Conservation (phyloP, 1,139 yeast species). For the Diutina neorugosa region DNA sequence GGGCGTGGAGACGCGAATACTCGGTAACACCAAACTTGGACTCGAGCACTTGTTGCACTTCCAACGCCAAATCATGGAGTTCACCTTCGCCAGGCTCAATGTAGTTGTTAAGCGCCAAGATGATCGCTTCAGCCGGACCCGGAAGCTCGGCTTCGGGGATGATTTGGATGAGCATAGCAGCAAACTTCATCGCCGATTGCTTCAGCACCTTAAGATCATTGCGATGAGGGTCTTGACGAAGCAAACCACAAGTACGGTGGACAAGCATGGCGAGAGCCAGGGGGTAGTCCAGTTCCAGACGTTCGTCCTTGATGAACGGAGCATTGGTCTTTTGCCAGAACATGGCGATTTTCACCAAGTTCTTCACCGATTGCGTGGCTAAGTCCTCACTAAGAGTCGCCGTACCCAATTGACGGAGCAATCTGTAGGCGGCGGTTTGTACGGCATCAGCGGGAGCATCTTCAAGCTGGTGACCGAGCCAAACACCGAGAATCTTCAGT, state of each 20-base stretch:
- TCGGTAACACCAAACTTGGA: background rate
- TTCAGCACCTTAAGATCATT: background rate
- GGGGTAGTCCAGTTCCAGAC: constrained; percentile 15
- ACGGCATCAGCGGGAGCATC: constrained; percentile 23
- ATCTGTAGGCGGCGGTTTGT: constrained; percentile 56
- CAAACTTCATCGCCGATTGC: constrained; percentile 42
- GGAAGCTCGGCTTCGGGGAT: constrained; percentile 27
- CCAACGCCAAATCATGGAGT: background rate
- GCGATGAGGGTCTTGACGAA: constrained; percentile 46
- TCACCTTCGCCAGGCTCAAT: constrained; percentile 19
- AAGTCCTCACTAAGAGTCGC: constrained; percentile 57
- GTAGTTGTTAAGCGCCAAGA: constrained; percentile 50
- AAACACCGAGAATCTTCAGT: constrained; percentile 44
- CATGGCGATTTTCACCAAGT: constrained; percentile 48
- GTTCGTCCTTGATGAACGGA: constrained; percentile 16
- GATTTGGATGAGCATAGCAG: constrained; percentile 46
- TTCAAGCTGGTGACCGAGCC: constrained; percentile 31
- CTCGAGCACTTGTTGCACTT: background rate
- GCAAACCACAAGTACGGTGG: constrained; percentile 43
- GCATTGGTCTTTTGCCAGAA: constrained; percentile 45
- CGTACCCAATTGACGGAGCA: constrained; percentile 71
- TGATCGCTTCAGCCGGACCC: constrained; percentile 30
- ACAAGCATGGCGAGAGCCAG: constrained; percentile 54
- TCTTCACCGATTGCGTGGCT: constrained; percentile 56
- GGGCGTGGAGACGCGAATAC: background rate